phyloP scores from a whole-genome alignment of 2,329 filamentous ascomycete genomes.

The Venturiaceae sp. region DNA sequence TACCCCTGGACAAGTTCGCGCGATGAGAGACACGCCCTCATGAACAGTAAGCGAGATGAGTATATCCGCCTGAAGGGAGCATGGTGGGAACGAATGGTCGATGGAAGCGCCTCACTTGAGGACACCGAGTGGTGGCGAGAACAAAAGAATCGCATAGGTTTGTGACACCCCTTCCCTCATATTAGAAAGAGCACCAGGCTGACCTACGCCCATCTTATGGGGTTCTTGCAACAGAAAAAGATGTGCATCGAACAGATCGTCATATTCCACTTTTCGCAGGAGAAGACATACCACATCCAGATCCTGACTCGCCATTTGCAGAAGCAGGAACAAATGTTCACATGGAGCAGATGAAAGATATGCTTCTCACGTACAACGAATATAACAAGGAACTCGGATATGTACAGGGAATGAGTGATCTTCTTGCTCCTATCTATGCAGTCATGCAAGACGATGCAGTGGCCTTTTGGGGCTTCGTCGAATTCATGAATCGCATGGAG shows the following conservation, averaged over 20 bases:
- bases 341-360: slow-evolving; percentile 97
- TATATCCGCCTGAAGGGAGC: slow-evolving; percentile 88
- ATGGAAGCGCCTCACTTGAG: slow-evolving; percentile 68
- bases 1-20: slow-evolving; percentile 86
- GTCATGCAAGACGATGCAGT: slow-evolving; percentile 95
- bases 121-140: slow-evolving; percentile 95
- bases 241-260: slow-evolving; percentile 94
- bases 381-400: slow-evolving; percentile 94
- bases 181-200: slow-evolving; percentile 19
- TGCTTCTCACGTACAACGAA: slow-evolving; percentile 97
- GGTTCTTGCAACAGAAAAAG: slow-evolving; percentile 68
- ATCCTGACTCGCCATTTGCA: slow-evolving; percentile 90
- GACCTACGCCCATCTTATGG: slow-evolving; percentile 44
- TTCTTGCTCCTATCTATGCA: slow-evolving; percentile 90
- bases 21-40: slow-evolving; percentile 73
- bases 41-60: slow-evolving; percentile 81
- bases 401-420: slow-evolving; percentile 97
- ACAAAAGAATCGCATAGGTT: slow-evolving; percentile 87
- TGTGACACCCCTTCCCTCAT: slow-evolving; percentile 21
- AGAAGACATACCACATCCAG: slow-evolving; percentile 92
- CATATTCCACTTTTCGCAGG: slow-evolving; percentile 91
- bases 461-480: slow-evolving; percentile 92
- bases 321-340: slow-evolving; percentile 92
- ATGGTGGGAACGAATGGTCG: slow-evolving; percentile 93
- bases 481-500: slow-evolving; percentile 98